Evolutionary conservation across 2,329 filamentous ascomycete species (phyloP).

Genomic region (Trichoderma brevicompactum): DNA sequence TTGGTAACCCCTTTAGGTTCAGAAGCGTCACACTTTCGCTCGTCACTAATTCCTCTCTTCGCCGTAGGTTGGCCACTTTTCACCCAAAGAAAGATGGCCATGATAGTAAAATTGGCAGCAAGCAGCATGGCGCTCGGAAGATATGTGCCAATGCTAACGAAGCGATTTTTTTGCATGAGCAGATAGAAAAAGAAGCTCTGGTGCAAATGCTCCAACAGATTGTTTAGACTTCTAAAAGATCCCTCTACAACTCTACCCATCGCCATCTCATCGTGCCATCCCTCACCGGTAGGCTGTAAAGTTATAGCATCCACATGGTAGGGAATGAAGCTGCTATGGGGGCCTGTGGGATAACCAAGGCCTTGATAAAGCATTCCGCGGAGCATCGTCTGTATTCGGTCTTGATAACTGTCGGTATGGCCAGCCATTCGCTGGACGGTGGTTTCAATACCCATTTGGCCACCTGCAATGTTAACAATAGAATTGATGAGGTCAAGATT

Average conservation of each 20-base stretch:
- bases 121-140: conserved; percentile 97
- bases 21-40: neutral
- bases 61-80: conserved; percentile 68
- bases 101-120: conserved; percentile 92
- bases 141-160: conserved; percentile 98
- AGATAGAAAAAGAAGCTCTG: conserved; percentile 99
- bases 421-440: conserved; percentile 88
- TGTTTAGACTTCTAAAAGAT: conserved; percentile 91
- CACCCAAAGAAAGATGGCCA: conserved; percentile 92
- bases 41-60: conserved; percentile 22
- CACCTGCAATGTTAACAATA: conserved; percentile 81
- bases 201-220: conserved; percentile 92
- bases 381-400: conserved; percentile 85
- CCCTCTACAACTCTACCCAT: conserved; percentile 89
- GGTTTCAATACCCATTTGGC: conserved; percentile 88
- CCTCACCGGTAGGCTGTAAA: conserved; percentile 83
- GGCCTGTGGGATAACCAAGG: conserved; percentile 83
- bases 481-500: conserved; percentile 97
- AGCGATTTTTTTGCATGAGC: conserved; percentile 86
- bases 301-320: conserved; percentile 98
- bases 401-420: conserved; percentile 76
- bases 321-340: conserved; percentile 94
- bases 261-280: conserved; percentile 98
- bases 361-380: conserved; percentile 92
- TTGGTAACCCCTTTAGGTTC: neutral